phyloP scores from a whole-genome alignment of 495 filamentous ascomycete genomes.

The Xylaria bambusicola region DNA sequence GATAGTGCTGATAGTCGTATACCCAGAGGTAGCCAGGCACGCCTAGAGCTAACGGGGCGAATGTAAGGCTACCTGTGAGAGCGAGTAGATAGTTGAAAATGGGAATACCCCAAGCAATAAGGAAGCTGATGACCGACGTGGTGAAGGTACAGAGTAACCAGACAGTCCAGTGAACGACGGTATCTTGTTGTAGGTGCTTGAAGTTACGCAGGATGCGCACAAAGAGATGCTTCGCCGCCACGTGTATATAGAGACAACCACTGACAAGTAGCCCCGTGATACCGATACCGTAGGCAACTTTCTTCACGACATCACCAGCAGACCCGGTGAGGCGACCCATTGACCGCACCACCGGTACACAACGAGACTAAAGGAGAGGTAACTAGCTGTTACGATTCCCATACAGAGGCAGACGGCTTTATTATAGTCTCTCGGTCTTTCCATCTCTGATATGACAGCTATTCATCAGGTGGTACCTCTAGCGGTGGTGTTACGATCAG shows the following conservation, averaged over 20 bases:
- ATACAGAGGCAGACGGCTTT: constrained; percentile 37
- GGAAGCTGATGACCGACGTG: constrained; percentile 28
- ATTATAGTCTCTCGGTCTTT: constrained; percentile 33
- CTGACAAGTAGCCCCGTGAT: constrained; percentile 30
- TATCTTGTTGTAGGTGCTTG: constrained; percentile 38
- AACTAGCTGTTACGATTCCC: constrained; percentile 33
- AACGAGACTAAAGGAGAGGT: constrained; percentile 35
- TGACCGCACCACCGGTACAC: constrained; percentile 40
- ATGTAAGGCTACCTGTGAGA: constrained; percentile 28
- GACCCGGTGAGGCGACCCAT: constrained; percentile 38
- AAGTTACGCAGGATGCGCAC: constrained; percentile 39
- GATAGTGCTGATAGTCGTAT: constrained; percentile 43
- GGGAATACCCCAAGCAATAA: constrained; percentile 38
- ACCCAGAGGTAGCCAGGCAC: constrained; percentile 53
- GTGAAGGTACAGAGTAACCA: constrained; percentile 36
- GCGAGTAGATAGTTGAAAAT: constrained; percentile 41
- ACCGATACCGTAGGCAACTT: constrained; percentile 37
- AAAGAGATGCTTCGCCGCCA: constrained; percentile 39
- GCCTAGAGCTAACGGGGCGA: constrained; percentile 28
- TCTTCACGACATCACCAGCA: constrained; percentile 39
- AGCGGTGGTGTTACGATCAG: no score
- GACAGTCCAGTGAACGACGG: constrained; percentile 31
- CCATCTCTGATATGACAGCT: constrained; percentile 35
- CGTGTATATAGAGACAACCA: constrained; percentile 23
- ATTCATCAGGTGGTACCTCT: constrained; percentile 28